These are phyloP conservation scores for Fusarium chlamydosporum DNA, from an alignment of 2,329 filamentous ascomycete species.

Conservation along the genomic window DNA sequence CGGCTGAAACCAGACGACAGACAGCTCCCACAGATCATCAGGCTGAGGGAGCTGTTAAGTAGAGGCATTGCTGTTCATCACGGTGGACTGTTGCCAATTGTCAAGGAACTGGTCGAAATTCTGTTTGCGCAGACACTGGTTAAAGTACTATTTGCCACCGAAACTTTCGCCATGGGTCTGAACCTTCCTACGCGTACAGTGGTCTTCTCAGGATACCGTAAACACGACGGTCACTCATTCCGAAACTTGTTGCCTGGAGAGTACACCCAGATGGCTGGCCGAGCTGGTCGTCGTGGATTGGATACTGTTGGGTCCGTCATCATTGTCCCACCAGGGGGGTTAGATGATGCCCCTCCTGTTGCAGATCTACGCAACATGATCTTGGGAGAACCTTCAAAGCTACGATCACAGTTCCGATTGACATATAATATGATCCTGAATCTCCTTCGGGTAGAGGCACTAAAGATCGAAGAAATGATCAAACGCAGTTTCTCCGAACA, in stretches of 20 bases:
- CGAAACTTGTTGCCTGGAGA: slow-evolving; percentile 93
- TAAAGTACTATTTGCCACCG: slow-evolving; percentile 96
- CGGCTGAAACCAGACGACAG: slow-evolving; percentile 92
- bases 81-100: slow-evolving; percentile 92
- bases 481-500: slow-evolving; percentile 99
- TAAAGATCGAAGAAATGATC: slow-evolving; percentile 99
- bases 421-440: slow-evolving; percentile 99
- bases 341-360: slow-evolving; percentile 89
- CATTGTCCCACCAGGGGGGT: slow-evolving; percentile 83
- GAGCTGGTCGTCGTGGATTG: slow-evolving; percentile 91
- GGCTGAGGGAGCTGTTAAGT: slow-evolving; percentile 85
- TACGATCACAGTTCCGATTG: slow-evolving; percentile 94
- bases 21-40: slow-evolving; percentile 89
- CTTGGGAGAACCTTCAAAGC: slow-evolving; percentile 92
- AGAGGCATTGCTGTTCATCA: slow-evolving; percentile 97
- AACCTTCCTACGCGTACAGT: slow-evolving; percentile 97
- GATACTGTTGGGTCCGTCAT: slow-evolving; percentile 96
- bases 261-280: slow-evolving; percentile 98
- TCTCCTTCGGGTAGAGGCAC: slow-evolving; percentile 90
- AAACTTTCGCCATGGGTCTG: slow-evolving; percentile 98
- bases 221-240: slow-evolving; percentile 94
- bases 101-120: slow-evolving; percentile 98
- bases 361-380: slow-evolving; percentile 92
- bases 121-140: slow-evolving; percentile 95
- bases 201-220: slow-evolving; percentile 96